phyloP scores from a whole-genome alignment of 768 basidiomycete genomes.

The Floccularia luteovirens region DNA sequence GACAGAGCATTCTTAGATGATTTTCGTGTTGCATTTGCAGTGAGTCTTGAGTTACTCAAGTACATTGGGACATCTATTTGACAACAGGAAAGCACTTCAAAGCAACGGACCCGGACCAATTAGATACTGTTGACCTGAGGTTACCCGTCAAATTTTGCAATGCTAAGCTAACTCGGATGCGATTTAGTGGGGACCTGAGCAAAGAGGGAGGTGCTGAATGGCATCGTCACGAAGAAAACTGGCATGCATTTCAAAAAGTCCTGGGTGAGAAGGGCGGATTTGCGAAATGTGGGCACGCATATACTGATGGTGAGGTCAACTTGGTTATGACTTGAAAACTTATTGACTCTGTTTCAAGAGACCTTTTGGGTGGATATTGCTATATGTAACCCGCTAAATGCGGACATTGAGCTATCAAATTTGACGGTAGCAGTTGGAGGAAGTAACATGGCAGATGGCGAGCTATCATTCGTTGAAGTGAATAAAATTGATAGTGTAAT shows the following conservation, averaged over 20 bases:
- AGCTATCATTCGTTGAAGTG: slow-evolving; percentile 39
- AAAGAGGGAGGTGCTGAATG: slow-evolving; percentile 41
- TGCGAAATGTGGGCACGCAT: slow-evolving; percentile 47
- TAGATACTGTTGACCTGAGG: slow-evolving; percentile 34
- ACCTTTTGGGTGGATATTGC: slow-evolving; percentile 70
- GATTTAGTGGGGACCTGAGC: slow-evolving; percentile 43
- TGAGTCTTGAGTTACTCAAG: slow-evolving; percentile 21
- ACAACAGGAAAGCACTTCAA: slow-evolving; percentile 55
- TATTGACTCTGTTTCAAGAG: slow-evolving; percentile 32
- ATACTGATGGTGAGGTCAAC: slow-evolving; percentile 46
- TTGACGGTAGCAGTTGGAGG: slow-evolving; percentile 49
- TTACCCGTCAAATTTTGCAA: slow-evolving; percentile 66
- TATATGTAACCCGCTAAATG: slow-evolving; percentile 64
- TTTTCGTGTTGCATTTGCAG: slow-evolving; percentile 80
- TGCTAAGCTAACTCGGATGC: slow-evolving; percentile 44
- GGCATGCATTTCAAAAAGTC: slow-evolving; percentile 53
- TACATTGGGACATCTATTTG: not conserved
- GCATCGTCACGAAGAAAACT: slow-evolving; percentile 58
- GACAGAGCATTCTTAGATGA: slow-evolving; percentile 81
- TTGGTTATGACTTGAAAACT: slow-evolving; percentile 1
- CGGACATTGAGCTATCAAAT: slow-evolving; percentile 63
- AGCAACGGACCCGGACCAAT: slow-evolving; percentile 42
- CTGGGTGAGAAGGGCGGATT: slow-evolving; percentile 48
- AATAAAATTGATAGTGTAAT: slow-evolving; percentile 55
- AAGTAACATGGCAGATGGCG: slow-evolving; percentile 15